Conservation (phyloP, 495 filamentous ascomycete species). For the Penicillium lividum region DNA sequence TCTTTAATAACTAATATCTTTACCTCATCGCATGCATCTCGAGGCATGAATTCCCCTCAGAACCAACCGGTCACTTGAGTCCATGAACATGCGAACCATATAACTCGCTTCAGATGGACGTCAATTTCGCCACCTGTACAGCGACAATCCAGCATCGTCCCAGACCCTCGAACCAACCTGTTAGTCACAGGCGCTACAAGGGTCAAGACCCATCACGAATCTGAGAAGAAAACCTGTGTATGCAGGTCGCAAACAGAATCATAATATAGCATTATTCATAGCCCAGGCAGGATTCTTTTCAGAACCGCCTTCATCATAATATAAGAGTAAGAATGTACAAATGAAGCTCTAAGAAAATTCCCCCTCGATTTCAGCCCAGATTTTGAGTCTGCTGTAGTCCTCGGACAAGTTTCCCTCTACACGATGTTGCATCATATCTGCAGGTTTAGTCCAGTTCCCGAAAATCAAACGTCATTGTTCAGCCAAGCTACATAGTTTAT, state of each 20-base stretch:
- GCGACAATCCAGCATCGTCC: background rate
- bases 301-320: background rate
- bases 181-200: background rate
- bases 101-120: background rate
- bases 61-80: background rate
- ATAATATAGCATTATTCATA: background rate
- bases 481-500: background rate
- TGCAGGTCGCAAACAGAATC: background rate
- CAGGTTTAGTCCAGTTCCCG: slow-evolving; percentile 3
- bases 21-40: background rate
- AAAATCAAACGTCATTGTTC: background rate
- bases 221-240: background rate
- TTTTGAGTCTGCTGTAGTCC: slow-evolving; percentile 12
- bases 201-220: background rate
- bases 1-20: background rate
- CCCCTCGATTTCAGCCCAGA: slow-evolving; percentile 2
- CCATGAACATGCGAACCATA: background rate
- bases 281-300: background rate
- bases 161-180: background rate
- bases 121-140: background rate
- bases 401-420: slow-evolving; percentile 23
- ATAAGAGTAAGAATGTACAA: background rate
- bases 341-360: background rate
- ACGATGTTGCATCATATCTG: slow-evolving; percentile 17
- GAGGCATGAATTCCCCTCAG: background rate